Base-by-base conservation (phyloP, 129 eudicot genomes). In the Flaveria trinervia region DNA sequence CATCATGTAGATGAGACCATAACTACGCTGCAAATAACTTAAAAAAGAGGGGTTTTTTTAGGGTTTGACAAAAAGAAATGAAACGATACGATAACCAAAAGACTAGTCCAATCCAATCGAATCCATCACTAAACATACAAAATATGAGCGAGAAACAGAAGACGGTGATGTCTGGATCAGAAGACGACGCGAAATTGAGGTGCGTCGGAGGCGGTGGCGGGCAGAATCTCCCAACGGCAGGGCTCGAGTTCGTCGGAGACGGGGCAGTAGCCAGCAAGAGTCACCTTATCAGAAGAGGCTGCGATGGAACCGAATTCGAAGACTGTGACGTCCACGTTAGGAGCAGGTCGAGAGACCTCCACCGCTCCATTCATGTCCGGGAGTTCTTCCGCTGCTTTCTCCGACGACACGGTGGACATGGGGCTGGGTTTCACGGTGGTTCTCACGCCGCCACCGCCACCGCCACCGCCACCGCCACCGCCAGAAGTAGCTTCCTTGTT, bases 151-250 rank as follows among this genome's bases (percentile, higher is more conserved):
- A 4, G 0, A 33, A 33, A 33, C 39, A 2, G 39, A 33, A 33
- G 39, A 33, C 3, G 7, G 39, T 33, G 39, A 0, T 33, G 39
- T 33, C 30, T 2, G 14, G 23, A 9, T 89, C 80, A 93, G 70
- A 90, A 93, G 36, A 90, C 97, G 3, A 93, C 88, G 39, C 98
- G 98, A 79, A 93, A 93, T 77, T 90, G 98, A 56, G 97, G 98
- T 7, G 96, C 97, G 39, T 84, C 87, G 18, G 89, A 70, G 62
- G 71, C 97, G 30, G 74, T 77, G 30, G 97, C 92, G 52, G 96
- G 91, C 77, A 90, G 59, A 64, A 93, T 87, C 94, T 90, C 95
- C 98, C 98, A 93, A 49, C 97, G 97, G 84, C 98, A 90, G 30
- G 98, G 98, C 88, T 90, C 92, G 18, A 93, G 82, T 1, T 88